These are phyloP conservation scores for Sphagnum magellanicum DNA, from an alignment of 228 moss, liverwort and hornwort genomes.

Conservation along the genomic window DNA sequence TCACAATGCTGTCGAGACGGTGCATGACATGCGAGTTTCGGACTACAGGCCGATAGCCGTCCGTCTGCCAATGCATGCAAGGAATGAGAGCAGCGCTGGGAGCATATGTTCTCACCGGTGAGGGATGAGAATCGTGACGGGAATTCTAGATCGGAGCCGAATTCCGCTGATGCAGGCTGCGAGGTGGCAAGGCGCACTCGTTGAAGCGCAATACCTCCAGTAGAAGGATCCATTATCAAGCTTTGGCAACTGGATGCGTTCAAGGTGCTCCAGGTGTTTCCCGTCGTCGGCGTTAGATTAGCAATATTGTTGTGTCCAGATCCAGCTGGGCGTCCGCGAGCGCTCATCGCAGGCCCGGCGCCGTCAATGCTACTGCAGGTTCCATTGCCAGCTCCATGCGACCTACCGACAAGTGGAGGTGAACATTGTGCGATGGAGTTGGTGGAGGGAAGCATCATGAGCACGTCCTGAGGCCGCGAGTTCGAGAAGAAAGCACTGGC, in stretches of 20 bases:
- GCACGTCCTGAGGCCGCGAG: no score
- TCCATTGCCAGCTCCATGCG: not conserved
- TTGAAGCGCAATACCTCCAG: not conserved
- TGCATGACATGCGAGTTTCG: slow-evolving; percentile 3
- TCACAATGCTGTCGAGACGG: slow-evolving; percentile 5
- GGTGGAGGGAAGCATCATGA: not conserved
- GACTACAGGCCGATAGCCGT: not conserved
- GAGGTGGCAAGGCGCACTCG: slow-evolving; percentile 15
- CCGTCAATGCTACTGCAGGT: not conserved
- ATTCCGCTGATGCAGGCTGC: slow-evolving; percentile 25
- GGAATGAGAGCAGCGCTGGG: slow-evolving; percentile 13
- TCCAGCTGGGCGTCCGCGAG: not conserved
- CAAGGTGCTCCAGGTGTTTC: no score
- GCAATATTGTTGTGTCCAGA: no score
- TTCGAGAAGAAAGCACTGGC: no score
- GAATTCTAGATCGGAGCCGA: slow-evolving; percentile 41
- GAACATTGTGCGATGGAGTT: not conserved
- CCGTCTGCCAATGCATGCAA: slow-evolving; percentile 20
- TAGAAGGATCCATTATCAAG: slow-evolving; percentile 20
- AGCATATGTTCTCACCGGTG: slow-evolving; percentile 22
- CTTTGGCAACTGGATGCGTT: not conserved
- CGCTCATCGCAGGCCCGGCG: not conserved
- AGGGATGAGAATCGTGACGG: slow-evolving; percentile 57
- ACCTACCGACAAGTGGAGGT: not conserved
- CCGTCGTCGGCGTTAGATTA: no score